These are phyloP conservation scores for Fusarium sp. DNA, from an alignment of 2,329 filamentous ascomycete genomes.

Conservation along the genomic window DNA sequence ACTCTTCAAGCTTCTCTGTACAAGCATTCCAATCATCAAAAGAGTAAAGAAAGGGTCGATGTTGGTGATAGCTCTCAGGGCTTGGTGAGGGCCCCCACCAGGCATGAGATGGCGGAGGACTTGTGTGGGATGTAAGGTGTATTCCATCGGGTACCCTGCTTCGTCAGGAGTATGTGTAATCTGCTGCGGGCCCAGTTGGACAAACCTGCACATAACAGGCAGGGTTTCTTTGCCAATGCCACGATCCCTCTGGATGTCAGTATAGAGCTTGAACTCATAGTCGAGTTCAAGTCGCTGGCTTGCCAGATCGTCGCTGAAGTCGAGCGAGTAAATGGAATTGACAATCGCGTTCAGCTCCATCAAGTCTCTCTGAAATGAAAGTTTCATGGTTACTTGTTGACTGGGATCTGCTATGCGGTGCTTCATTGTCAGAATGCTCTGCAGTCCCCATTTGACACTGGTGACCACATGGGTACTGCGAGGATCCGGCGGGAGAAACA, in stretches of 20 bases:
- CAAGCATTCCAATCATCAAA: constrained; percentile 1
- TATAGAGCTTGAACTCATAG: constrained; percentile 17
- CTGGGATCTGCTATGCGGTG: neutral
- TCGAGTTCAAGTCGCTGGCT: neutral
- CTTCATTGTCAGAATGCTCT: constrained; percentile 8
- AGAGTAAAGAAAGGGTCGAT: neutral
- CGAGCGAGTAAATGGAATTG: neutral
- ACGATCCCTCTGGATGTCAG: constrained; percentile 10
- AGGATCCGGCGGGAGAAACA: accelerated
- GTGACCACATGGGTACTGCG: constrained; percentile 24
- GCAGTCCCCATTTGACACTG: constrained; percentile 20
- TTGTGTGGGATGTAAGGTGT: constrained; percentile 12
- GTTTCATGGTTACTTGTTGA: neutral
- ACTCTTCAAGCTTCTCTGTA: neutral
- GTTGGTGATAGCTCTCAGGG: neutral
- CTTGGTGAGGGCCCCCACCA: accelerated
- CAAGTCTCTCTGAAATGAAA: neutral
- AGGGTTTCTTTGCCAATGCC: neutral
- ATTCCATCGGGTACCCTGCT: constrained; percentile 14
- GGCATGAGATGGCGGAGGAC: neutral
- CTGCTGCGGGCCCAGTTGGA: neutral
- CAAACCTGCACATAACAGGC: neutral
- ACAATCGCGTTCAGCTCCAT: neutral
- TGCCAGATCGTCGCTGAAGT: neutral
- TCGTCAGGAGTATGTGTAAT: neutral